phyloP scores from a whole-genome alignment of 2,329 filamentous ascomycete species.

The Hymenoscyphus fructigenus region DNA sequence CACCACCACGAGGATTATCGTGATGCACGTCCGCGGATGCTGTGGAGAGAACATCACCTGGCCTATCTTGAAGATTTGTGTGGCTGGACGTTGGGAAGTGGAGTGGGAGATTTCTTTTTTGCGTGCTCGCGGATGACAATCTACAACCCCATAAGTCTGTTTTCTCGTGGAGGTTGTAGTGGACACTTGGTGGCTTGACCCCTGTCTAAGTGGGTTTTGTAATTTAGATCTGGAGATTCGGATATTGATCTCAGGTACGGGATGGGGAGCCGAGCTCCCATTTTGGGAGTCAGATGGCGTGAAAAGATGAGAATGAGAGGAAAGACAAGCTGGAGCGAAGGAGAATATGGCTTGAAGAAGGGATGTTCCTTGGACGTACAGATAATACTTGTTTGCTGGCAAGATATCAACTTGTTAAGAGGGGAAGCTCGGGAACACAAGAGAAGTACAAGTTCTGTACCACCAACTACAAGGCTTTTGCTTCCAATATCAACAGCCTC shows the following conservation, averaged over 20 bases:
- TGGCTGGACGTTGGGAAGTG: background rate
- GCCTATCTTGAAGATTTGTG: background rate
- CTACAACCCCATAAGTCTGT: background rate
- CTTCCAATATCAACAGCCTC: no score
- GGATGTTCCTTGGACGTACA: no score
- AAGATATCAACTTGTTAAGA: no score
- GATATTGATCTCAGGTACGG: constrained; percentile 1
- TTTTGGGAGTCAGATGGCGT: background rate
- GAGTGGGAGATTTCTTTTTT: background rate
- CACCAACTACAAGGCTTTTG: no score
- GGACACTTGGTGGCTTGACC: background rate
- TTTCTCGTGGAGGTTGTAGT: background rate
- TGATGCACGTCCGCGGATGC: no score
- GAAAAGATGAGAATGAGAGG: background rate
- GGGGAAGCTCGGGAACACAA: no score
- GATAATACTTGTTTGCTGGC: no score
- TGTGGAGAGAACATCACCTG: background rate
- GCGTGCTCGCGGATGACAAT: background rate
- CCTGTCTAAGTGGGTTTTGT: background rate
- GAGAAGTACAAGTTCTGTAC: no score
- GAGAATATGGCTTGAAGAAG: no score
- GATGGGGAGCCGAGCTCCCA: background rate
- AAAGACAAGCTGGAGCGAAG: background rate
- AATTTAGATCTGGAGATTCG: background rate
- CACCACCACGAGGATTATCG: no score